phyloP scores from a whole-genome alignment of 371 early-diverging fungal species.

The Lichtheimia corymbifera region DNA sequence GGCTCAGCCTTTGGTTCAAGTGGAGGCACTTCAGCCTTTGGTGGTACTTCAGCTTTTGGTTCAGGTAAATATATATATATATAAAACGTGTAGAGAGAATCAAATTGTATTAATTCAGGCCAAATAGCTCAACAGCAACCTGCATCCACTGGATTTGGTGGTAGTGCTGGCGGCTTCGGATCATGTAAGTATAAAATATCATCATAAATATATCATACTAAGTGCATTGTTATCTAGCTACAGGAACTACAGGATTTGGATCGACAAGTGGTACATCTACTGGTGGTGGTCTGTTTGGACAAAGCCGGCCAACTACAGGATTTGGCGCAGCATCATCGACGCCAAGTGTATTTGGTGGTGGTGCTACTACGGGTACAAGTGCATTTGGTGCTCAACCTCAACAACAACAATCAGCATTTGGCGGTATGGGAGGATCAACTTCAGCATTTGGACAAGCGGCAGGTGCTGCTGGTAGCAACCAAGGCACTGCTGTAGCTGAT shows the following conservation, averaged over 20 bases:
- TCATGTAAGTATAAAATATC: slow-evolving; percentile 15
- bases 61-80: slow-evolving; percentile 28
- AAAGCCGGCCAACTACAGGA: slow-evolving; percentile 35
- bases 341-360: slow-evolving; percentile 32
- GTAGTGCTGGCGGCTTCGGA: slow-evolving; percentile 8
- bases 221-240: slow-evolving; percentile 14
- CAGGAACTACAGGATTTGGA: slow-evolving; percentile 18
- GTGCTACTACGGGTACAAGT: slow-evolving; percentile 7
- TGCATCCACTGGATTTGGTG: slow-evolving; percentile 9
- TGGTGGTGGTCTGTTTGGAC: slow-evolving; percentile 50
- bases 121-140: neutral
- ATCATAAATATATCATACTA: neutral
- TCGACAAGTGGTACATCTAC: slow-evolving; percentile 45
- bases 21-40: slow-evolving; percentile 40
- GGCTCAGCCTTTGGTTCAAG: slow-evolving; percentile 53
- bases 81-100: neutral
- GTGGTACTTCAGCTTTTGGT: slow-evolving; percentile 29
- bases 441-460: slow-evolving; percentile 57
- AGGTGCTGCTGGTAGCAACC: slow-evolving; percentile 48
- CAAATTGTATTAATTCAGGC: neutral
- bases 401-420: slow-evolving; percentile 36
- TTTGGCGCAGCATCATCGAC: slow-evolving; percentile 22
- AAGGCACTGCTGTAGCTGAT: slow-evolving; percentile 82
- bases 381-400: slow-evolving; percentile 30
- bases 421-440: slow-evolving; percentile 25